Evolutionary conservation across 352 stramenopile species (phyloP), one percentile per base, ranked within the genome.

Genomic region (Aphanomyces euteiches): DNA sequence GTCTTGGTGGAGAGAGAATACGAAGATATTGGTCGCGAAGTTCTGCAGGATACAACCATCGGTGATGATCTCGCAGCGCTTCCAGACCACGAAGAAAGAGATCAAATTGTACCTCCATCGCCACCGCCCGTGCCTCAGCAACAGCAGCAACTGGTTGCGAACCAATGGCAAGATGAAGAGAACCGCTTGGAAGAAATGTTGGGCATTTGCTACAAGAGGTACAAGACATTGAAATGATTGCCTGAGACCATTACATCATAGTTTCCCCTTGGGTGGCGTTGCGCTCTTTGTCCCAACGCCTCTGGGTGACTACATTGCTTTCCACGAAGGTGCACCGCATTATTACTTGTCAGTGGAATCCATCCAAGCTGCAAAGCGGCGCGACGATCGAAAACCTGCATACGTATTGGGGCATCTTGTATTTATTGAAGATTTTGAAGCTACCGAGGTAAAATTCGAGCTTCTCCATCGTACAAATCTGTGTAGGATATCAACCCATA

Each of bases 271-370:
- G 47, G 85, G 85, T 1, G 89, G 83, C 53, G 78, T 93, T 37
- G 85, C 76, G 48, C 78, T 93, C 5, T 93, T 93, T 60, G 85
- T 93, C 2, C 85, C 85, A 3, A 93, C 85, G 34, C 85, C 85
- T 21, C 87, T 91, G 74, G 85, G 85, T 13, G 83, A 93, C 71
- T 93, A 88, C 69, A 91, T 93, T 76, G 85, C 85, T n/a, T 93
- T 93, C 60, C 85, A 93, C 66, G 85, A 93, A 81, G 82, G 81
- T 43, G 90, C 83, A 41, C 85, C 85, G 12, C 85, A 93, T 69
- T 89, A 90, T 43, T 93, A 93, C 66, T 68, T 93, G 64, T 93
- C 85, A 17, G 77, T 85, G 50, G 85, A 93, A 73, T 90, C 83
- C 36, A 87, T 93, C 45, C 83, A 84, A 54, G 85, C 82, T 43